Conservation (phyloP, 306 rosid genomes). For the Cicer pinnatifidum region DNA sequence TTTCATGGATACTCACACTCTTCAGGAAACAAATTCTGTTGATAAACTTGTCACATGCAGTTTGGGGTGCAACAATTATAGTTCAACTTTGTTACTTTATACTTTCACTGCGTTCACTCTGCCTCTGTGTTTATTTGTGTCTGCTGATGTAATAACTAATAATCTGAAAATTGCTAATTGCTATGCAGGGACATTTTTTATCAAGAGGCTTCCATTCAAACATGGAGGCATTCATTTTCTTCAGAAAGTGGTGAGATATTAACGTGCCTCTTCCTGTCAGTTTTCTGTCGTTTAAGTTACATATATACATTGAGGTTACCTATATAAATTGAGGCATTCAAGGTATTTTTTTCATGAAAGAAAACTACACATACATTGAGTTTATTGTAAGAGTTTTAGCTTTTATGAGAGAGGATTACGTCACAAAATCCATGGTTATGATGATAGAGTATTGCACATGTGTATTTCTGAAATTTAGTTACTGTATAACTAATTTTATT, state of each 20-base stretch:
- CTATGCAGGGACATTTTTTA: conserved; percentile 53
- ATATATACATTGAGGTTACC: no score
- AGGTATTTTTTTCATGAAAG: conserved; percentile 31
- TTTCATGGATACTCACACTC: not conserved
- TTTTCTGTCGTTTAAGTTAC: conserved; percentile 28
- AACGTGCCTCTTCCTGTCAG: conserved; percentile 4
- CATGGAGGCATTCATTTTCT: conserved; percentile 68
- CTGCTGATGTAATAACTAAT: not conserved
- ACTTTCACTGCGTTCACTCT: not conserved
- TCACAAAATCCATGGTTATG: conserved; percentile 27
- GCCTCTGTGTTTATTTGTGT: not conserved
- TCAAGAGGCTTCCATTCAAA: conserved; percentile 50
- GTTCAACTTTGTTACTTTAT: not conserved
- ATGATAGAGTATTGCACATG: conserved; percentile 4
- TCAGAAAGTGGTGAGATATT: conserved; percentile 70
- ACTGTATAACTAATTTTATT: not conserved
- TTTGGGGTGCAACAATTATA: conserved; percentile 9
- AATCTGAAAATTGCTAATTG: conserved; percentile 18
- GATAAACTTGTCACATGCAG: not conserved
- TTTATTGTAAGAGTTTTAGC: conserved; percentile 15
- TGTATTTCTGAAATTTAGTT: conserved; percentile 21
- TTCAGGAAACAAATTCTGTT: not conserved
- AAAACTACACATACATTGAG: conserved; percentile 11
- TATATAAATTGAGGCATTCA: not conserved
- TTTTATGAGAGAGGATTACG: not conserved